Evolutionary conservation across 1,284 basidiomycete species (phyloP), one percentile per base, ranked within the genome.

Genomic region (Mrakiaceae sp.): DNA sequence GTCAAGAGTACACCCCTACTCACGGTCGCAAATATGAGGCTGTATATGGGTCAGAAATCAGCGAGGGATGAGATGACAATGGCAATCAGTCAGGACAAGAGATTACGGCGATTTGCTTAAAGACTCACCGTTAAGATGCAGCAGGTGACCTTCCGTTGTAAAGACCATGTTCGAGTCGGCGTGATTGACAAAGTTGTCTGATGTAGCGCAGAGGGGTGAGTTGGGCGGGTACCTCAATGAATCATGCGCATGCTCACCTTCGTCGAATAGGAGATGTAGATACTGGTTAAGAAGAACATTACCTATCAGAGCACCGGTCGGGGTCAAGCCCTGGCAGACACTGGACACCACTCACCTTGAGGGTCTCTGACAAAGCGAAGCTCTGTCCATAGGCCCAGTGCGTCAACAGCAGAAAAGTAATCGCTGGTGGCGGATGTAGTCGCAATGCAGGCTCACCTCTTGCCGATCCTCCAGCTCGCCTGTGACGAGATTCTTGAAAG

Each of bases 131-230:
- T 63, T 58, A 16, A 96, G 80, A 16, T 80, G 81, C 42, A 97
- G 79, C n/a, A 91, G 82, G 72, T 97, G 94, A 0, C 92, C 93
- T 75, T 97, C 93, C 0, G 93, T 97, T 1, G 90, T 90, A 72
- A 94, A 87, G 2, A 96, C 87, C 68, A 86, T 87, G 59, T 74
- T 73, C 50, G 72, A 67, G 3, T 67, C 85, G 68, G 89, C 86
- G 5, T 72, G 75, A 71, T 92, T 84, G 46, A 91, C 73, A 0
- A 81, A 80, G 69, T 91, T 90, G 6, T 83, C 27, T 27, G 27
- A 27, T 27, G 27, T 27, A 27, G 27, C 27, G 27, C 27, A 27
- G 27, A 27, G 27, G 27, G 27, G 27, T 27, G 27, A 27, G 27
- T 27, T 2, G 27, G 27, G 27, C 27, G 27, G 27, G 27, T 2